phyloP scores from a whole-genome alignment of 2,329 filamentous ascomycete species.

The Ambrosiella cleistominuta region DNA sequence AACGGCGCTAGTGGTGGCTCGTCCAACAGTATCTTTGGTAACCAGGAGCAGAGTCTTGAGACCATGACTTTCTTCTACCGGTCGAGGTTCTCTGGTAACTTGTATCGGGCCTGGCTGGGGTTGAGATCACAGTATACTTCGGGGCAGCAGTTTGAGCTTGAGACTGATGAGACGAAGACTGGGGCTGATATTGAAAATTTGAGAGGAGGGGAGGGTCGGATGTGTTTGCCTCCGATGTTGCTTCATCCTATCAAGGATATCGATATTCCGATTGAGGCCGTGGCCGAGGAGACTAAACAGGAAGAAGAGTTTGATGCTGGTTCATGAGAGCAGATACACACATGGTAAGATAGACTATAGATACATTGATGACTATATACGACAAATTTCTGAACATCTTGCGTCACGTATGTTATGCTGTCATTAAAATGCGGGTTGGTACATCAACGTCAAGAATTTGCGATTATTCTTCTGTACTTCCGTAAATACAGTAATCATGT shows the following conservation, averaged over 20 bases:
- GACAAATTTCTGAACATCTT: too few relatives aligned
- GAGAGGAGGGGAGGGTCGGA: constrained; percentile 58
- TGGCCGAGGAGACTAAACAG: constrained; percentile 24
- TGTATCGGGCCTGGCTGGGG: constrained; percentile 78
- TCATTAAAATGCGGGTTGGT: neutral
- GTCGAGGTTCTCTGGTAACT: constrained; percentile 58
- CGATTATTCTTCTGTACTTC: constrained; percentile 1
- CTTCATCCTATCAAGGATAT: constrained; percentile 76
- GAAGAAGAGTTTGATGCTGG: constrained; percentile 24
- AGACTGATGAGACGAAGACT: constrained; percentile 33
- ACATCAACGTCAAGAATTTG: neutral
- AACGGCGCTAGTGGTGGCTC: constrained; percentile 61
- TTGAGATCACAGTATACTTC: constrained; percentile 63
- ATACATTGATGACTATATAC: neutral
- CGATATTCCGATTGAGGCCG: constrained; percentile 44
- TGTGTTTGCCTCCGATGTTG: constrained; percentile 82
- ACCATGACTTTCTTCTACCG: constrained; percentile 90
- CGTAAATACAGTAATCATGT: neutral
- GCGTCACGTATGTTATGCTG: neutral
- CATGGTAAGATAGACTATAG: neutral
- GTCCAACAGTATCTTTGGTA: constrained; percentile 56
- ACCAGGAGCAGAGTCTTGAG: constrained; percentile 74
- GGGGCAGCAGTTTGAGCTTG: constrained; percentile 57
- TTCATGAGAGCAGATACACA: neutral
- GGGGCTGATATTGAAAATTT: constrained; percentile 32